Evolutionary conservation across 108 stramenopile genomes (phyloP), one percentile per base, ranked within the genome.

Genomic region (Cyclotella kingstonii): DNA sequence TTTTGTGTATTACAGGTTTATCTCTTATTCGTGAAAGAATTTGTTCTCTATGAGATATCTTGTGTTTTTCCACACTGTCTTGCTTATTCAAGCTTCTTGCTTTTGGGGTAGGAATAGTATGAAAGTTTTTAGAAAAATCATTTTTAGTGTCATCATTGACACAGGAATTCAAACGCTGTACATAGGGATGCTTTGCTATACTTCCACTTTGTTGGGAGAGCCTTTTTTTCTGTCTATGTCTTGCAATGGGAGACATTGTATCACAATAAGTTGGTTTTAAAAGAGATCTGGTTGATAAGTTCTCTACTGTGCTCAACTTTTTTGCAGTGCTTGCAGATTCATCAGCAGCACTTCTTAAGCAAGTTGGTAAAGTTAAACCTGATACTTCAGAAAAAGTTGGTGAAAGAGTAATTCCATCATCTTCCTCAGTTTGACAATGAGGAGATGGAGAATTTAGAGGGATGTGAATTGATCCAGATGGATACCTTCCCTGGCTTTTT

Each of bases 321-420:
- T 14, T 22, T 35, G 15, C 21, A 10, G 35, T 18, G 11, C 17
- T 18, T 51, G 35, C 22, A 4, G 18, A 33, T 33, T 51, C 46
- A 39, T 43, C 54, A 35, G 35, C 22, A 28, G 41, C 39, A 45
- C 49, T 54, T 10, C 28, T 43, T 15, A 71, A 40, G 44, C 35
- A 55, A 15, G 70, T 72, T n/a, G 54, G 61, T 18, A 63, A 5
- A 12, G 70, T 72, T 19, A 72, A 42, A 9, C 70, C 70, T 6
- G 70, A 72, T 21, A 72, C 70, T 52, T 72, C 70, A 35, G 70
- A 72, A 40, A 47, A 63, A 11, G 70, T 72, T 18, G 70, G 70
- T 21, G 70, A 72, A 39, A 72, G 62, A 38, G 70, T 72, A 36
- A 72, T 72, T 33, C 70, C 70, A 57, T 72, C 70, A 19, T 72